Conservation (phyloP, 2,329 filamentous ascomycete genomes). For the Penicillium sp. region DNA sequence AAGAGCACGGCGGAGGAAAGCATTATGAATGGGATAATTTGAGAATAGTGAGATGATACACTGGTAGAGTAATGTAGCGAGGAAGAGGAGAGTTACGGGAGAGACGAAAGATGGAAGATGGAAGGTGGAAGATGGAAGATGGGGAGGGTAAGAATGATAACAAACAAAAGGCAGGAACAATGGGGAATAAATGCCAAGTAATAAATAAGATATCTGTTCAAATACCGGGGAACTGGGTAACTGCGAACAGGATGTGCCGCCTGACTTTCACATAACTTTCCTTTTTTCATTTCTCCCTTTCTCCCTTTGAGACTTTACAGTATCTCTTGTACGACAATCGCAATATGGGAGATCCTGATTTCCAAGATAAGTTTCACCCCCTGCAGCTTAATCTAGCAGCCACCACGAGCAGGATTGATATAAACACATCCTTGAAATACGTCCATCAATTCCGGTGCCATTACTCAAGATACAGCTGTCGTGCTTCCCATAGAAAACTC, state of each 20-base stretch:
- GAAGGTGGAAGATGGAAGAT: not conserved
- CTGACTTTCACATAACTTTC: not conserved
- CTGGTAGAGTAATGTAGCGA: not conserved
- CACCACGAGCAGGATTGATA: not conserved
- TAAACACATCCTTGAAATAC: not conserved
- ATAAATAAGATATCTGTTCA: not conserved
- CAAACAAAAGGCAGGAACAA: conserved; percentile 7
- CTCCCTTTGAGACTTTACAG: not conserved
- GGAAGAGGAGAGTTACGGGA: not conserved
- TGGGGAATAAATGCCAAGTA: not conserved
- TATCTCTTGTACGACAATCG: not conserved
- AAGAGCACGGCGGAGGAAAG: conserved; percentile 50
- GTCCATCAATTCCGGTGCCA: not conserved
- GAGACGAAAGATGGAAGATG: not conserved
- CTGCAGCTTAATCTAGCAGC: not conserved
- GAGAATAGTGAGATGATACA: not conserved
- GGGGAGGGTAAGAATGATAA: not conserved
- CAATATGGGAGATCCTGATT: not conserved
- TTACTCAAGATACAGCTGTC: not conserved
- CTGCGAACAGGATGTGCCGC: not conserved
- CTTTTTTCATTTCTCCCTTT: not conserved
- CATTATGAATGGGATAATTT: conserved; percentile 40
- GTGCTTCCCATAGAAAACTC: not conserved
- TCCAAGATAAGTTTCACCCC: not conserved
- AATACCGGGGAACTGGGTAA: not conserved